A percentile compares a stretch with the other conserved stretches of the same genome.
These are phyloP conservation scores for Chalciporus piperatoides DNA, from an alignment of 1,284 basidiomycete species.

Conservation along the genomic window DNA sequence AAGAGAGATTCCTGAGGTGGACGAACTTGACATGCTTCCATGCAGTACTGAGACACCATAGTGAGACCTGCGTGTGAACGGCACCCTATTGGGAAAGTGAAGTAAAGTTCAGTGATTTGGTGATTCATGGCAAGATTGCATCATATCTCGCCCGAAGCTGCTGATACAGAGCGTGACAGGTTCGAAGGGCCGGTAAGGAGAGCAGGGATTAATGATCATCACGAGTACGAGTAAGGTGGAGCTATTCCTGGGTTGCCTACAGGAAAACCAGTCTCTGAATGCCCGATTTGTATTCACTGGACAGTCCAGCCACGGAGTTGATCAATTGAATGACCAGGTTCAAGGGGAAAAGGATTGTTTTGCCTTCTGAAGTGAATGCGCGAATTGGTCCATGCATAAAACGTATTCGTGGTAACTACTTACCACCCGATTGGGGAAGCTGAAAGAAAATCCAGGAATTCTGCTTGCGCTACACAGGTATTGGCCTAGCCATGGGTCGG, in stretches of 20 bases:
- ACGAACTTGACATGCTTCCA: conserved; percentile 22
- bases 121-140: conserved; percentile 7
- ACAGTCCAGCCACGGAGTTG: neutral
- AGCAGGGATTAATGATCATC: neutral
- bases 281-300: conserved; percentile 4
- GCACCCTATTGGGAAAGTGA: conserved; percentile 8
- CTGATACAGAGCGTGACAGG: conserved; percentile 3
- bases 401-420: conserved; percentile 9
- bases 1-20: conserved; percentile 24
- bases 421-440: conserved; percentile 5
- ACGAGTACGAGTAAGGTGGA: neutral
- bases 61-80: conserved; percentile 22
- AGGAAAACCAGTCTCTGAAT: conserved; percentile 3
- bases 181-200: conserved; percentile 1
- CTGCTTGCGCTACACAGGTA: conserved; percentile 18
- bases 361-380: conserved; percentile 8
- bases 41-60: conserved; percentile 18
- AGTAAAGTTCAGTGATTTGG: conserved; percentile 19
- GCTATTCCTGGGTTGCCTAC: conserved; percentile 2
- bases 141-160: neutral
- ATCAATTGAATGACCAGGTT: conserved; percentile 1
- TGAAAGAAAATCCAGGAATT: conserved; percentile 11
- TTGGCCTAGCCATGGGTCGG: conserved; percentile 15
- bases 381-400: conserved; percentile 10
- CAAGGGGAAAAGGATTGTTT: conserved; percentile 1